Evolutionary conservation across 2,329 filamentous ascomycete species (phyloP), one percentile per base, ranked within the genome.

Genomic region (Aspergillus costaricaensis): DNA sequence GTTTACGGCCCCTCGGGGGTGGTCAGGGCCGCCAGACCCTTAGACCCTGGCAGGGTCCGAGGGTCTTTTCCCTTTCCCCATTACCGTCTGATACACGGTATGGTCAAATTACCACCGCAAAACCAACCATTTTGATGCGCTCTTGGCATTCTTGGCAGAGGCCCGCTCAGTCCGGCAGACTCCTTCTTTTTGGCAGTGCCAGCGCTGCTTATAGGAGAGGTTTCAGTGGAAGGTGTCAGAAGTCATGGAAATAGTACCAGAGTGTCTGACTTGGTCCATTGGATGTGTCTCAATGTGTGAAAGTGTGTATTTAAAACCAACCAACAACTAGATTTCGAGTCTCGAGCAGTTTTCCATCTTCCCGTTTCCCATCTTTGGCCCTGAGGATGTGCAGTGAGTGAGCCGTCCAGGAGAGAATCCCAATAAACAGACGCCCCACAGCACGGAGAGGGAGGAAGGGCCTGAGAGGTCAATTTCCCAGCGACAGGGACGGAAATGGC

Each of bases 371-470:
- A 36, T 36, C 32, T 36, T 36, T 36, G 21, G 23, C 53, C 23
- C 38, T n/a, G 38, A 15, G n/a, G 12, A 43, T 23, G 23, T 12
- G 38, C 41, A 39, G 12, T 23, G 12, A 53, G 23, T 55, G 38
- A 55, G 38, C 52, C 52, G 52, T 44, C 32, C 30, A 43, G 15
- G 53, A 44, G 41, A 44, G 41, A 43, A 55, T 55, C 53, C 14
- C 53, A 55, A 55, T 55, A 36, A 55, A 17, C 53, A 19, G 43
- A 27, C 25, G 53, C 41, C 53, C 53, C 53, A 55, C 53, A 8
- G 10, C 4, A 19, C 39, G n/a, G 14, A 39, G 32, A 36, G 12
- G 32, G 12, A 36, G 12, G 12, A 12, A 47, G 27, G 21, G 52
- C 30, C 38, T 25, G 47, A 30, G 47, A 30, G 47, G 47, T 32